A percentile compares a stretch with the other conserved stretches of the same genome.
Evolutionary conservation across 139 green algal species (phyloP).

Genomic region (Pleodorina starrii): DNA sequence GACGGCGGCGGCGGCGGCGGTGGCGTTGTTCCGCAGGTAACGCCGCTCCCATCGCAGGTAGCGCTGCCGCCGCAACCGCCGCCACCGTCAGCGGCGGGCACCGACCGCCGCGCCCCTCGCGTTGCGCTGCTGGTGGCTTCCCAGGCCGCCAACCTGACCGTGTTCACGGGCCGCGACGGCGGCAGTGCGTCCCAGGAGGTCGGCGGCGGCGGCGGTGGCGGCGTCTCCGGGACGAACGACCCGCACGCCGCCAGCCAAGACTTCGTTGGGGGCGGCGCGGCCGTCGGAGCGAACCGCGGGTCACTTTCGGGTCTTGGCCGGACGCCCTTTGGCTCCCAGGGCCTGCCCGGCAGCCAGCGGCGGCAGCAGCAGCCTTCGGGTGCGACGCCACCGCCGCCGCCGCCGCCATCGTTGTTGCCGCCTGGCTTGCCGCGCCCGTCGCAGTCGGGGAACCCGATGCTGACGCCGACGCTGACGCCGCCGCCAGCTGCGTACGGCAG

Average conservation of each 20-base stretch:
- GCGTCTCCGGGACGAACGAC: no score
- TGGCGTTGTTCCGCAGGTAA: not conserved
- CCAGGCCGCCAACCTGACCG: constrained; percentile 34
- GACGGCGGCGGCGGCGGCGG: not conserved
- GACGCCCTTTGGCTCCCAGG: not conserved
- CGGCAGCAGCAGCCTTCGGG: not conserved
- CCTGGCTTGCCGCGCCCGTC: not conserved
- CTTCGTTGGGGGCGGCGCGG: not conserved
- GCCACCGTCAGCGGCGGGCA: not conserved
- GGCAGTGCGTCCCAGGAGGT: not conserved
- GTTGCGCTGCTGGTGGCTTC: constrained; percentile 12
- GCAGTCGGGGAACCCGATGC: no score
- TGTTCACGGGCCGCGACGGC: constrained; percentile 23
- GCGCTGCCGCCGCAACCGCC: not conserved
- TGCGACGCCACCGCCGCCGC: not conserved
- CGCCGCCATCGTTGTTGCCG: not conserved
- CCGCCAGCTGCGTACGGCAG: not conserved
- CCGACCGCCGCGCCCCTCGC: not conserved
- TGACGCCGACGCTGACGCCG: not conserved
- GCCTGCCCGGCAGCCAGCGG: not conserved
- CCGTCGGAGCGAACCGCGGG: no score
- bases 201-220: no score
- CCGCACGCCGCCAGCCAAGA: not conserved
- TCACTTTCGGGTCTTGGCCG: not conserved
- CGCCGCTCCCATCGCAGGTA: not conserved